Base-by-base conservation (phyloP, 2,329 filamentous ascomycete species). In the Fusarium sp. region DNA sequence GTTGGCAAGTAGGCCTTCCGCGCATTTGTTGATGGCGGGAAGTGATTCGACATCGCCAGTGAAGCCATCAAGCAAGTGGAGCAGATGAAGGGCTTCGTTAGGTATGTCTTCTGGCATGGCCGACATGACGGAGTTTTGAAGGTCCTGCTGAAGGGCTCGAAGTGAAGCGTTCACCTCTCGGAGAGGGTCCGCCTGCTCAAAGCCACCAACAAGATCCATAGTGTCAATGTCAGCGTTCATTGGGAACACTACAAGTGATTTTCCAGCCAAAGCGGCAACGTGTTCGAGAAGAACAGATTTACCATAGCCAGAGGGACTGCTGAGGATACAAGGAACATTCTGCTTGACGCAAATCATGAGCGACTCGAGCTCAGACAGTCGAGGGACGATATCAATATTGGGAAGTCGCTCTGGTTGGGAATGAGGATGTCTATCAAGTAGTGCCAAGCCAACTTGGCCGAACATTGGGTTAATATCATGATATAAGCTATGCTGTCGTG, bases 211-310 rank as follows among this genome's bases (percentile, higher is more conserved):
- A 56, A 99, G 87, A 78, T 99, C 96, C 89, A 97, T 97, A 1
- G 95, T 94, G 77, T 99, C 96, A 42, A 97, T 92, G 72, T 99
- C 96, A 9, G 94, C 91, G 75, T 97, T 99, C 80, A 99, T 88
- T 1, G 94, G 90, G 72, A 98, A 92, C 17, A 93, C 91, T 31
- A 94, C 87, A 5, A 98, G 82, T 2, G 88, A 84, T 55, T 91
- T 91, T 23, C 96, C 96, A 40, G 88, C 88, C 23, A 91, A 80
- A 14, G 91, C 90, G n/a, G 96, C 94, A 27, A 97, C 84, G 66
- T 95, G 90, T 61, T 90, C 86, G 15, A 99, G 81, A 7, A 97
- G 83, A 7, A 88, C 87, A 2, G 93, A 95, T 79, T 99, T 99
- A 27, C 96, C 96, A 67, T 89, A 91, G 1, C 94, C 95, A 1